Evolutionary conservation across 1,284 basidiomycete genomes (phyloP).

Genomic region (Cerrena zonata): DNA sequence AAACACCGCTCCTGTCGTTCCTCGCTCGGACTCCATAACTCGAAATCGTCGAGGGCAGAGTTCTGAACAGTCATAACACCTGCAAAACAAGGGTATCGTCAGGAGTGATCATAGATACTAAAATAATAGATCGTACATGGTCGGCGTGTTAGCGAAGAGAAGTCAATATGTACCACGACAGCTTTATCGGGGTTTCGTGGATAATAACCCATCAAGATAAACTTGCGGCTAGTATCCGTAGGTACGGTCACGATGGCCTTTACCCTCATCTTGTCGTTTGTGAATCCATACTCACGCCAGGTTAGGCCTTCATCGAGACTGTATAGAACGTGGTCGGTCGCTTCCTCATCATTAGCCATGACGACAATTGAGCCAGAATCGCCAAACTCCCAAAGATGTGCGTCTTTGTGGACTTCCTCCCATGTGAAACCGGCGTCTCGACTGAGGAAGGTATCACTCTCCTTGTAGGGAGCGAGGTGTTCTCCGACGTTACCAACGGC

Average conservation of each 20-base stretch:
- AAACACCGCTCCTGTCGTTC: conserved; percentile 72
- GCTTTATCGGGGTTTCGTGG: conserved; percentile 45
- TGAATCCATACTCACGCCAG: conserved; percentile 87
- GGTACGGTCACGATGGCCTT: conserved; percentile 83
- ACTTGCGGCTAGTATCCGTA: conserved; percentile 83
- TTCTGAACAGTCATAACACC: conserved; percentile 66
- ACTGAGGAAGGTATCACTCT: conserved; percentile 93
- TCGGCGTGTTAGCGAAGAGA: conserved; percentile 67
- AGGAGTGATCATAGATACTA: conserved; percentile 1
- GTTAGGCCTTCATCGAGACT: conserved; percentile 81
- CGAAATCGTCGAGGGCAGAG: conserved; percentile 83
- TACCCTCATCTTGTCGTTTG: conserved; percentile 71
- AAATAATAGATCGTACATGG: conserved; percentile 53
- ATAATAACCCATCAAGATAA: conserved; percentile 77
- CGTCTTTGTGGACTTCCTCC: conserved; percentile 98
- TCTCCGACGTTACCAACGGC: conserved; percentile 97
- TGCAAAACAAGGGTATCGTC: conserved; percentile 28
- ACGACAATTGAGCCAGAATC: conserved; percentile 92
- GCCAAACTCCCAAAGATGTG: conserved; percentile 96
- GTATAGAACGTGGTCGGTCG: conserved; percentile 85
- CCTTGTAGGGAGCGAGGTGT: conserved; percentile 71
- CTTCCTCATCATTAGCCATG: conserved; percentile 91
- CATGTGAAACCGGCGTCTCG: conserved; percentile 96
- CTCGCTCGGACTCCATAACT: conserved; percentile 89
- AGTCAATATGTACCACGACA: conserved; percentile 85